A percentile compares a stretch with the other conserved stretches of the same genome.
These are phyloP conservation scores for Acacia melanoxylon DNA, from an alignment of 306 rosid species.

Conservation along the genomic window DNA sequence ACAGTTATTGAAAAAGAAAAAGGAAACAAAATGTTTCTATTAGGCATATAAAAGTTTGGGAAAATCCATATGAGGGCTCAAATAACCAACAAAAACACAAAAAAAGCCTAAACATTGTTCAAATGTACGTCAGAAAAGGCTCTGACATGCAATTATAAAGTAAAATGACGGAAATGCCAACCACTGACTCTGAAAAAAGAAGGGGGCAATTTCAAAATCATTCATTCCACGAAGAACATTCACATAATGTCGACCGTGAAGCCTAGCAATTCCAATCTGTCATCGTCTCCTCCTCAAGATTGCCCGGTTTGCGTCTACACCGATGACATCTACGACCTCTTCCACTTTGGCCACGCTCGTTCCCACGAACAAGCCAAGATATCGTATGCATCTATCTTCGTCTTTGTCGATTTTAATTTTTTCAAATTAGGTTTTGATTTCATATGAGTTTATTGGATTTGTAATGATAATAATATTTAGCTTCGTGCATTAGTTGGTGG, in stretches of 20 bases:
- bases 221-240: no score
- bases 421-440: not conserved
- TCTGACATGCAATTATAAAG: no score
- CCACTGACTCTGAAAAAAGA: no score
- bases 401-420: not conserved
- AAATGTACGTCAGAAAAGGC: no score
- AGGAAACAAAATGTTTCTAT: not conserved
- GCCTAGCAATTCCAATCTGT: not conserved
- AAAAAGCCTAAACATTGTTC: no score
- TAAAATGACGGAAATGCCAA: no score
- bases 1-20: conserved; percentile 12
- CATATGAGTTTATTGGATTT: not conserved
- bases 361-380: conserved; percentile 87
- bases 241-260: not conserved
- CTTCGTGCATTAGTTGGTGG: not conserved
- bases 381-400: conserved; percentile 36
- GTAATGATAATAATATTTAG: not conserved
- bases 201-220: no score
- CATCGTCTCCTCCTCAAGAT: conserved; percentile 32
- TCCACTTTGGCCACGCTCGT: conserved; percentile 86
- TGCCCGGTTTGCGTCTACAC: conserved; percentile 72
- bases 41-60: not conserved
- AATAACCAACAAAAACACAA: no score
- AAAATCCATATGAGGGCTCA: no score
- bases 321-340: conserved; percentile 90